Conservation (phyloP, 108 stramenopile genomes). For the Skeletonema marinoi region DNA sequence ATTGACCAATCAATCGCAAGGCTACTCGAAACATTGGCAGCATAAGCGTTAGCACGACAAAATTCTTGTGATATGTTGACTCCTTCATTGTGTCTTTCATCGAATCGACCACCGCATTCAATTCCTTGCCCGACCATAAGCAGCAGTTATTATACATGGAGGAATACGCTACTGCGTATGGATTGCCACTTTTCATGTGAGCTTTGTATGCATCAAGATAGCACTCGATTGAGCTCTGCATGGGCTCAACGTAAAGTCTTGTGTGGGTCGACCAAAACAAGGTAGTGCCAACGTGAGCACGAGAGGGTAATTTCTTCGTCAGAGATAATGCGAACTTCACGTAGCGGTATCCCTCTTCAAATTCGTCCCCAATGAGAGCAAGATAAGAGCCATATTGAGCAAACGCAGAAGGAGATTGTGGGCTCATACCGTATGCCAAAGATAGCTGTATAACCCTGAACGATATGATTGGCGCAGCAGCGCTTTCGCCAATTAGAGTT, state of each 20-base stretch:
- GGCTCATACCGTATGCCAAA: conserved; percentile 18
- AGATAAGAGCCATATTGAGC: conserved; percentile 15
- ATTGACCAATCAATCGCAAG: not conserved
- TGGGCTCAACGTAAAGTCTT: not conserved
- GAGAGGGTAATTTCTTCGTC: no score
- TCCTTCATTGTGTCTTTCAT: not conserved
- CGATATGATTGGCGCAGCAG: not conserved
- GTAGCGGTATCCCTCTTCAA: not conserved
- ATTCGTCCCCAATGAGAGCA: not conserved
- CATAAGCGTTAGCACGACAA: not conserved
- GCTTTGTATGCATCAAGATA: not conserved
- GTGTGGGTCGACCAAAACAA: not conserved
- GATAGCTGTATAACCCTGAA: conserved; percentile 20
- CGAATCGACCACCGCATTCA: not conserved
- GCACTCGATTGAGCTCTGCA: conserved; percentile 11
- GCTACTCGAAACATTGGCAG: not conserved
- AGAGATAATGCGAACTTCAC: no score
- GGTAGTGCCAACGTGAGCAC: not conserved
- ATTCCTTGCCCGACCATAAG: conserved; percentile 12
- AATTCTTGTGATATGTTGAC: not conserved
- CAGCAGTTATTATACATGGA: not conserved
- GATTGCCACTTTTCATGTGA: conserved; percentile 6
- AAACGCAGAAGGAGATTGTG: conserved; percentile 14
- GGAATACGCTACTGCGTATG: not conserved
- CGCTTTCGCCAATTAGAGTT: not conserved